Conservation (phyloP, 352 stramenopile genomes). For the Proteromonas lacertae region DNA sequence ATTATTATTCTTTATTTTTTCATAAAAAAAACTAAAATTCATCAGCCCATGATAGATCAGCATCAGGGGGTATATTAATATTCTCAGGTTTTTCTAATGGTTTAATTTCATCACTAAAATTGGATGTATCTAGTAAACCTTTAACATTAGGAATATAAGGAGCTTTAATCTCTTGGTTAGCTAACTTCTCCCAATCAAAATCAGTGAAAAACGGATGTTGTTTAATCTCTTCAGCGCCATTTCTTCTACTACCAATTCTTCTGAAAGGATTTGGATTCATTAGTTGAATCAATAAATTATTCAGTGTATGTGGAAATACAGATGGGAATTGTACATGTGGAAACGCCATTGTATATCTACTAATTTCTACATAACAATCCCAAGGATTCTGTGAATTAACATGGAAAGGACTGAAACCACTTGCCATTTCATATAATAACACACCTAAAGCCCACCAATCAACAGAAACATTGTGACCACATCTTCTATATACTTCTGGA, state of each 20-base stretch:
- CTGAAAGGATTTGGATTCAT: constrained; percentile 25
- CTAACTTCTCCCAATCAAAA: constrained; percentile 31
- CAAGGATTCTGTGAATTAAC: constrained; percentile 11
- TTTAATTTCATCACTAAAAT: too few relatives aligned
- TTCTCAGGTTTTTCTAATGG: too few relatives aligned
- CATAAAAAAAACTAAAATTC: too few relatives aligned
- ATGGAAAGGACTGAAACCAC: constrained; percentile 1
- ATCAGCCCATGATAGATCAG: too few relatives aligned
- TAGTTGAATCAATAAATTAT: constrained; percentile 29
- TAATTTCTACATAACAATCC: constrained; percentile 46
- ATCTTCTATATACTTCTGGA: neutral
- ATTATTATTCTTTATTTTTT: too few relatives aligned
- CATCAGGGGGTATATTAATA: too few relatives aligned
- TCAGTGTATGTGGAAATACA: too few relatives aligned
- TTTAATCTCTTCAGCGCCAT: constrained; percentile 17
- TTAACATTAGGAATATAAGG: constrained; percentile 33
- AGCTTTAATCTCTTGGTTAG: constrained; percentile 27
- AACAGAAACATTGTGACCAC: neutral
- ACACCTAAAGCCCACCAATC: neutral
- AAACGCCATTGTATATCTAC: too few relatives aligned
- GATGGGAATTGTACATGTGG: too few relatives aligned
- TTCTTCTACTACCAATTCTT: constrained; percentile 14
- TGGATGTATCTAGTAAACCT: constrained; percentile 28
- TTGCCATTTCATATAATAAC: constrained; percentile 14
- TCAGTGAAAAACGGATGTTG: constrained; percentile 30